A percentile compares a stretch with the other conserved stretches of the same genome.
phyloP scores from a whole-genome alignment of 1,284 basidiomycete species.

The Pascua guehoae region DNA sequence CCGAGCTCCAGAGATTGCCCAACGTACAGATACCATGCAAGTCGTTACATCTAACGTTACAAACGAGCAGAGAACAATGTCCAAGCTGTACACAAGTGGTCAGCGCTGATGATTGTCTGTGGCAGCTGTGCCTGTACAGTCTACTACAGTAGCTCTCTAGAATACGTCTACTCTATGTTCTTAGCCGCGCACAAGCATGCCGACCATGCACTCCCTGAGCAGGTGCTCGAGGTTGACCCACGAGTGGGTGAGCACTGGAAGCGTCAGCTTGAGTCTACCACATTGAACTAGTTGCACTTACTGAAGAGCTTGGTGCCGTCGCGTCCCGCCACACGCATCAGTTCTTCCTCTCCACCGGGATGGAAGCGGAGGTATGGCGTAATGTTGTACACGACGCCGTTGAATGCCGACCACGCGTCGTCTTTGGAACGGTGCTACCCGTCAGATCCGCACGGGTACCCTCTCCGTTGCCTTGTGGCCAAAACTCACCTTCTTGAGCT shows the following conservation, averaged over 20 bases:
- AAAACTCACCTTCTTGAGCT: slow-evolving; percentile 73
- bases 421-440: slow-evolving; percentile 53
- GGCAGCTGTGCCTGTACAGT: too few relatives aligned
- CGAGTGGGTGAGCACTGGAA: slow-evolving; percentile 58
- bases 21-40: background rate
- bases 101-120: too few relatives aligned
- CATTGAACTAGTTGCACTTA: slow-evolving; percentile 46
- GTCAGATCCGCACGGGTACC: background rate
- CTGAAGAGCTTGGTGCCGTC: slow-evolving; percentile 94
- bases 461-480: background rate
- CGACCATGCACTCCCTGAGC: slow-evolving; percentile 86
- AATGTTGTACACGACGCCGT: slow-evolving; percentile 95
- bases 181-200: slow-evolving; percentile 70
- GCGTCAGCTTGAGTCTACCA: slow-evolving; percentile 2
- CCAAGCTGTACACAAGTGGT: too few relatives aligned
- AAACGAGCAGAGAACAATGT: too few relatives aligned
- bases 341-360: slow-evolving; percentile 87
- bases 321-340: slow-evolving; percentile 92
- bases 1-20: background rate
- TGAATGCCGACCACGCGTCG: slow-evolving; percentile 90
- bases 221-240: slow-evolving; percentile 96
- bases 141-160: too few relatives aligned
- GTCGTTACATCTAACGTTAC: too few relatives aligned
- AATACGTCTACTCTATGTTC: background rate
- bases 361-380: slow-evolving; percentile 89